Evolutionary conservation across 1,139 yeast genomes (phyloP), one percentile per base, ranked within the genome.

Genomic region (Hyphopichia fennica): DNA sequence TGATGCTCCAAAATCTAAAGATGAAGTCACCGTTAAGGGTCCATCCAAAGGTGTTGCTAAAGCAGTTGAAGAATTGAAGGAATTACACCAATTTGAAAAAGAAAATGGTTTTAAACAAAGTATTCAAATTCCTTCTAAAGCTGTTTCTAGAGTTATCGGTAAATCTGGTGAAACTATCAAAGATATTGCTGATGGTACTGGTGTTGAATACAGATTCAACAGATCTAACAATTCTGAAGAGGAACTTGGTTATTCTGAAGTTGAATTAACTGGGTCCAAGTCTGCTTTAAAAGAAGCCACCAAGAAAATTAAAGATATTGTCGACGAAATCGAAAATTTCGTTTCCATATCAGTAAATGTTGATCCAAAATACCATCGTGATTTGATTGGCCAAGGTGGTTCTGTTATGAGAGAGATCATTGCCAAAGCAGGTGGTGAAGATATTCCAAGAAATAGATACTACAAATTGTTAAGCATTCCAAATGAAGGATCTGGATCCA

Each of bases 21-120:
- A 88, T 55, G 87, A 84, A 53, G 89, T 93, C 42, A 74, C 82
- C 29, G 78, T 95, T 48, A 84, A 84, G 56, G 99, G 99, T 41
- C 96, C 98, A 41, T 87, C 97, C 17, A 84, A 84, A 65, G 93
- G 91, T 51, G 98, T 88, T 37, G 77, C 81, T 25, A 84, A 86
- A 60, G 95, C 96, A 35, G 82, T 82, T 61, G 93, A 84, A 51
- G 99, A 95, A 71, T 71, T 95, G 58, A 75, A 78, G 56, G 97
- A 90, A 46, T 76, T 95, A 51, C 75, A 87, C 53, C 86, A 86
- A 54, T 95, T 85, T 63, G 98, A 91, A 65, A 84, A 80, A 58
- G 96, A 88, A 54, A 89, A 91, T 59, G 93, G 96, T 22, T 81
- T 81, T 66, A 76, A 79, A 46, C 77, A 81, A 53, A 66, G 70